Conservation (phyloP, 495 filamentous ascomycete species). For the Pseudevernia furfuracea region DNA sequence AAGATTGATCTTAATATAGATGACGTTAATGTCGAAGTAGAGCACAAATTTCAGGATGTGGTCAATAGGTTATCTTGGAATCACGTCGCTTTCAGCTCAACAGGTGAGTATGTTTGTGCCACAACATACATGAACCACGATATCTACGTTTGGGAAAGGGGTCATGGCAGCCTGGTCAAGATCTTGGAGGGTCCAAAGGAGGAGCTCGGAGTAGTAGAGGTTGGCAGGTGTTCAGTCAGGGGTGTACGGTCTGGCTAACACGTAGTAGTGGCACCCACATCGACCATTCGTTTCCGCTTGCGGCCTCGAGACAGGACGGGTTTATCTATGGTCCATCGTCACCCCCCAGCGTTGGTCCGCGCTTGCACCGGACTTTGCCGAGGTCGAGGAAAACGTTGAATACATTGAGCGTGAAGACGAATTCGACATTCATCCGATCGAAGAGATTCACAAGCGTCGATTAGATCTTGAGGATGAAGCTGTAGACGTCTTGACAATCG, state of each 20-base stretch:
- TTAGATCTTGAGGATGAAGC: conserved; percentile 84
- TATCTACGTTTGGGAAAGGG: conserved; percentile 96
- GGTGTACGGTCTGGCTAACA: background rate
- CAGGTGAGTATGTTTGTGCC: conserved; percentile 86
- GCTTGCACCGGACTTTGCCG: conserved; percentile 89
- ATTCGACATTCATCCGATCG: conserved; percentile 93
- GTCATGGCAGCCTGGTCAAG: conserved; percentile 85
- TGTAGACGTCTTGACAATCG: conserved; percentile 76
- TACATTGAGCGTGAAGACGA: conserved; percentile 94
- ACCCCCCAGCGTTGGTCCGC: conserved; percentile 94
- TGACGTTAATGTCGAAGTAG: conserved; percentile 73
- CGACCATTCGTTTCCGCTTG: conserved; percentile 83
- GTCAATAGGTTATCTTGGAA: conserved; percentile 94
- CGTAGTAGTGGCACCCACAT: conserved; percentile 72
- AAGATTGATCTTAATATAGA: conserved; percentile 40
- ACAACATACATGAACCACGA: conserved; percentile 96
- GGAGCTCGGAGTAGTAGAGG: conserved; percentile 83
- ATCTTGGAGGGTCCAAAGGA: conserved; percentile 94
- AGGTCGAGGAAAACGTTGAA: conserved; percentile 97
- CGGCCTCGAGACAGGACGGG: conserved; percentile 77
- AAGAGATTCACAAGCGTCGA: conserved; percentile 86
- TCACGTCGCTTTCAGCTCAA: conserved; percentile 85
- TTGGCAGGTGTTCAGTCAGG: conserved; percentile 12
- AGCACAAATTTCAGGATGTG: conserved; percentile 97
- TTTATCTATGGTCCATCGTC: conserved; percentile 89